phyloP scores from a whole-genome alignment of 73 alveolate genomes.

The Paraurostyla sp. region DNA sequence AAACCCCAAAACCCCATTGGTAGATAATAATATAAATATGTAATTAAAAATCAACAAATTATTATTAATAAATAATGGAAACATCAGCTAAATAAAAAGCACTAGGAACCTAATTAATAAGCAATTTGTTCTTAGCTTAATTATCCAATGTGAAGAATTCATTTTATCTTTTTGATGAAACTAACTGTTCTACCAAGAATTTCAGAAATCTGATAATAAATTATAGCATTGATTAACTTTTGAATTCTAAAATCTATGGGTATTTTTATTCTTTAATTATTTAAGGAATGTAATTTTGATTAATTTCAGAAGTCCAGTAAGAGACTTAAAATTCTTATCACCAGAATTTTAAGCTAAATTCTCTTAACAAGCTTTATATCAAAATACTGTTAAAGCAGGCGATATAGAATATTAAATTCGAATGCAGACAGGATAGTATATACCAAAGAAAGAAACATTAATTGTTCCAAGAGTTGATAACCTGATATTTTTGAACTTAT shows the following conservation, averaged over 20 bases:
- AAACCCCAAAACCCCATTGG: no score
- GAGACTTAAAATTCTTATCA: neutral
- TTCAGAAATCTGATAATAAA: neutral
- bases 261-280: neutral
- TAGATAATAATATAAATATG: no score
- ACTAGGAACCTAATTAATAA: neutral
- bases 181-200: neutral
- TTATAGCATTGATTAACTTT: neutral
- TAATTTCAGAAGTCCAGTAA: neutral
- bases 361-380: neutral
- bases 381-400: neutral
- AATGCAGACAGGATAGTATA: neutral
- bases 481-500: neutral
- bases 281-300: neutral
- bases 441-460: neutral
- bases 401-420: neutral
- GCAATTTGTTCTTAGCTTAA: neutral
- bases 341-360: neutral
- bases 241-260: conserved; percentile 8
- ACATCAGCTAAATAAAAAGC: neutral
- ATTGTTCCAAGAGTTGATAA: neutral
- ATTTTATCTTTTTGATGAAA: neutral
- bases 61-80: neutral
- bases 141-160: conserved; percentile 12
- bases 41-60: no score